These are phyloP conservation scores for Rhizophora apiculata DNA, from an alignment of 345 rosid genomes.

Conservation along the genomic window DNA sequence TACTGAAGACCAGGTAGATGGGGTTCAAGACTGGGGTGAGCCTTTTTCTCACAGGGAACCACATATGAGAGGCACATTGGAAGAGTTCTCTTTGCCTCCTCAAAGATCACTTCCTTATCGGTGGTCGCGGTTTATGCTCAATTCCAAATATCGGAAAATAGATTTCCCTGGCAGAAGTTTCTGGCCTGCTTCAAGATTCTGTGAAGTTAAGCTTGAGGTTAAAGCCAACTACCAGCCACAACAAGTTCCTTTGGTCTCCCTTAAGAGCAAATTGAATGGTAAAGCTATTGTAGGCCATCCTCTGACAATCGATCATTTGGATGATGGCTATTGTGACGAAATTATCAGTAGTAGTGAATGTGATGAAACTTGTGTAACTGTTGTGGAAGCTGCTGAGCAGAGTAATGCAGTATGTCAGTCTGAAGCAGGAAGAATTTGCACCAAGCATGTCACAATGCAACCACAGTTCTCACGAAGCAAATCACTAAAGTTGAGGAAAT, in stretches of 20 bases:
- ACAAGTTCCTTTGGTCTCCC: slow-evolving; percentile 84
- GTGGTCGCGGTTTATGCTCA: slow-evolving; percentile 47
- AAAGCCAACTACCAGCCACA: slow-evolving; percentile 60
- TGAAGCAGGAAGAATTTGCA: slow-evolving; percentile 30
- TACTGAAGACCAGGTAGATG: slow-evolving; percentile 30
- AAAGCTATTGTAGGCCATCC: slow-evolving; percentile 91
- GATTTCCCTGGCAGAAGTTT: slow-evolving; percentile 39
- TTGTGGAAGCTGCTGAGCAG: slow-evolving; percentile 11
- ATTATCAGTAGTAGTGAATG: slow-evolving; percentile 23
- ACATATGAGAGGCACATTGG: slow-evolving; percentile 28
- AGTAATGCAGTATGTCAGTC: slow-evolving; percentile 26
- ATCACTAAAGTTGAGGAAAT: slow-evolving; percentile 29
- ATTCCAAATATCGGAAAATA: slow-evolving; percentile 44
- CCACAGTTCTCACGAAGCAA: slow-evolving; percentile 14
- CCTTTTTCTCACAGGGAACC: slow-evolving; percentile 30
- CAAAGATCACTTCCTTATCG: slow-evolving; percentile 59
- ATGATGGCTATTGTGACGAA: slow-evolving; percentile 32
- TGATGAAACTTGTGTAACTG: slow-evolving; percentile 12
- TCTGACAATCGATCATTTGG: slow-evolving; percentile 50
- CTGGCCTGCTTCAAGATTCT: slow-evolving; percentile 37
- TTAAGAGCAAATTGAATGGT: slow-evolving; percentile 74
- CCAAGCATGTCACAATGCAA: slow-evolving; percentile 17
- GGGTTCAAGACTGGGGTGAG: slow-evolving; percentile 33
- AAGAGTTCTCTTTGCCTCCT: slow-evolving; percentile 38
- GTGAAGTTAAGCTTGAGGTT: slow-evolving; percentile 72